Evolutionary conservation across 2,329 filamentous ascomycete species (phyloP), one percentile per base, ranked within the genome.

Genomic region (Arthrinium puccinioides): DNA sequence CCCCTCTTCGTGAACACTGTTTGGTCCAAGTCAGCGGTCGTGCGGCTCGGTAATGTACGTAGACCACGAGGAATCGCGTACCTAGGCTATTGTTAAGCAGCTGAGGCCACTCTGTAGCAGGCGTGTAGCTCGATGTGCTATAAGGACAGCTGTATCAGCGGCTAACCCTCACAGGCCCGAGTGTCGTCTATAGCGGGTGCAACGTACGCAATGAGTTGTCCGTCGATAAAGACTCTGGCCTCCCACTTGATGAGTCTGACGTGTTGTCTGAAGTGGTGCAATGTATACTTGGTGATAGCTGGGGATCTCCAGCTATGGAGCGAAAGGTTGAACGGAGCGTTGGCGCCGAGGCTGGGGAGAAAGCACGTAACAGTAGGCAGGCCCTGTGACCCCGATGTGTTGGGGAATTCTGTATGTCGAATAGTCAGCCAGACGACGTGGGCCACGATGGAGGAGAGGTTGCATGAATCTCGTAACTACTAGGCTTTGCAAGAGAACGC

Each of bases 271-370:
- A 76, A 69, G 30, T 63, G 63, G 42, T 67, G 69, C n/a, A n/a
- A n/a, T 23, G 76, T 69, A 47, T 73, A 67, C 30, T 74, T 69
- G 46, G 76, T 83, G 37, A 77, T 61, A 14, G 67, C 64, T 6
- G 81, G 80, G 5, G 64, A 69, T 13, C 71, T 70, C 85, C 85
- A 90, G 40, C 73, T 80, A 59, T 89, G 84, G 33, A 90, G 69
- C 3, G 85, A 89, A 34, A 89, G 69, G 44, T 79, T 74, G 57
- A 88, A 89, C 0, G 75, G 67, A 20, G 64, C 64, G n/a, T 18
- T 24, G n/a, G 16, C 24, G 14, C 11, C 9, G 18, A 36, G 24
- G 13, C 33, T 16, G 15, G 24, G 33, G 10, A 87, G 68, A 54
- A 87, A 90, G 43, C 76, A 79, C 13, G 79, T 84, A 49, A 89